A percentile compares a stretch with the other conserved stretches of the same genome.
These are phyloP conservation scores for Wickerhamiella cacticola DNA, from an alignment of 805 yeast species.

Conservation along the genomic window DNA sequence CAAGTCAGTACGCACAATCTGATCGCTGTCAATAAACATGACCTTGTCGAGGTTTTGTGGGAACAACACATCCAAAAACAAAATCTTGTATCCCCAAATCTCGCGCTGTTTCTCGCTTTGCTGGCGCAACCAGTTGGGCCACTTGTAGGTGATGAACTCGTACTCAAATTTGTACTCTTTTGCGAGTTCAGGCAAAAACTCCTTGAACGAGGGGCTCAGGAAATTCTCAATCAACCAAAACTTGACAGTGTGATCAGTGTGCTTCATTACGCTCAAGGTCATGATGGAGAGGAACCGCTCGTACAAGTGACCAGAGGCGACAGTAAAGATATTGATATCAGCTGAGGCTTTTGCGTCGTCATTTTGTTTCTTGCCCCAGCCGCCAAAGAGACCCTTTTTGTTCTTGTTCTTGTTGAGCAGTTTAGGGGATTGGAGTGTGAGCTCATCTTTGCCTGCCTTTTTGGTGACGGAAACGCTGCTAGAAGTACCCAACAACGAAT, in stretches of 20 bases:
- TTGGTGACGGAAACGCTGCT: background rate
- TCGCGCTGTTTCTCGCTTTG: slow-evolving; percentile 70
- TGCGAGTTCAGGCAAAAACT: slow-evolving; percentile 49
- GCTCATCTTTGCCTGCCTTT: slow-evolving; percentile 30
- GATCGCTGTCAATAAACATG: slow-evolving; percentile 80
- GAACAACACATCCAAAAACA: slow-evolving; percentile 76
- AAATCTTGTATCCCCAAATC: slow-evolving; percentile 78
- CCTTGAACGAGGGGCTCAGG: slow-evolving; percentile 56
- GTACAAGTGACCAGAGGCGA: slow-evolving; percentile 71
- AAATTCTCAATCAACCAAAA: slow-evolving; percentile 83
- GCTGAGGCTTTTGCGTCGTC: slow-evolving; percentile 32
- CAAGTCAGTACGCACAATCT: slow-evolving; percentile 64
- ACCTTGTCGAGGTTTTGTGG: slow-evolving; percentile 66
- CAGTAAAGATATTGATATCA: slow-evolving; percentile 65
- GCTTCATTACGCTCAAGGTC: slow-evolving; percentile 62
- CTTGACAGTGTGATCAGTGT: slow-evolving; percentile 53
- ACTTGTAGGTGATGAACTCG: slow-evolving; percentile 70
- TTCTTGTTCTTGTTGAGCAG: slow-evolving; percentile 5
- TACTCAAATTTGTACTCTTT: slow-evolving; percentile 49
- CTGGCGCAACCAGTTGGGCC: slow-evolving; percentile 83
- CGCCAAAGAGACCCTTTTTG: background rate
- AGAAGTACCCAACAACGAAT: background rate
- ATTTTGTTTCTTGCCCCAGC: background rate
- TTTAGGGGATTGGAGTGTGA: slow-evolving; percentile 12
- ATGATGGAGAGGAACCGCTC: slow-evolving; percentile 66